Evolutionary conservation across 139 green algal species (phyloP).

Genomic region (Penium margaritaceum): DNA sequence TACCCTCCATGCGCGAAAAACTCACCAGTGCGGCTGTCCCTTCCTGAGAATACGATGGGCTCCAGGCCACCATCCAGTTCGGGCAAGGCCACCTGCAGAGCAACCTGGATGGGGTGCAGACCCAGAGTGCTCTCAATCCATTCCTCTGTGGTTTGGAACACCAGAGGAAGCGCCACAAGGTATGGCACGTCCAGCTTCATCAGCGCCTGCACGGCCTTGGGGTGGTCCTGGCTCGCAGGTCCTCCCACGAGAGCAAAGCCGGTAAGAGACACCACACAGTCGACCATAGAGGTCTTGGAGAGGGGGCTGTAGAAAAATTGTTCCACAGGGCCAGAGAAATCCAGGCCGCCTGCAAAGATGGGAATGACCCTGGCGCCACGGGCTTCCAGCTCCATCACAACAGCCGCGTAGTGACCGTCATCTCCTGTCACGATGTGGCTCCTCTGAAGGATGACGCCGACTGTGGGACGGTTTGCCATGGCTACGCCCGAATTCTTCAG

Average conservation of each 20-base stretch:
- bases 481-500: no score
- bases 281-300: slow-evolving; percentile 66
- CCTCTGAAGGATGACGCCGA: slow-evolving; percentile 94
- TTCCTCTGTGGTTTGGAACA: slow-evolving; percentile 99
- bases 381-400: slow-evolving; percentile 88
- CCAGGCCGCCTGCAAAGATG: slow-evolving; percentile 92
- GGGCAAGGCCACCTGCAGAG: slow-evolving; percentile 85
- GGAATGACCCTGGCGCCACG: slow-evolving; percentile 83
- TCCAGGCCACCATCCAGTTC: slow-evolving; percentile 96
- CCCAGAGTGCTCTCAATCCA: slow-evolving; percentile 91
- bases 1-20: no score
- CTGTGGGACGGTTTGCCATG: slow-evolving; percentile 60
- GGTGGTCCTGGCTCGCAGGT: slow-evolving; percentile 83
- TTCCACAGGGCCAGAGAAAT: slow-evolving; percentile 91
- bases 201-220: slow-evolving; percentile 90
- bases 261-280: slow-evolving; percentile 72
- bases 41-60: slow-evolving; percentile 95
- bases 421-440: slow-evolving; percentile 96
- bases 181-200: slow-evolving; percentile 95
- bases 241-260: slow-evolving; percentile 95
- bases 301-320: slow-evolving; percentile 98
- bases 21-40: slow-evolving; percentile 79
- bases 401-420: slow-evolving; percentile 65
- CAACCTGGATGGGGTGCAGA: slow-evolving; percentile 91
- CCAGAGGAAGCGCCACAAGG: slow-evolving; percentile 88